Percentiles rank a stretch among this genome's conserved stretches.
Conservation (phyloP, 164 flowering plant species). For the Santalum album region DNA sequence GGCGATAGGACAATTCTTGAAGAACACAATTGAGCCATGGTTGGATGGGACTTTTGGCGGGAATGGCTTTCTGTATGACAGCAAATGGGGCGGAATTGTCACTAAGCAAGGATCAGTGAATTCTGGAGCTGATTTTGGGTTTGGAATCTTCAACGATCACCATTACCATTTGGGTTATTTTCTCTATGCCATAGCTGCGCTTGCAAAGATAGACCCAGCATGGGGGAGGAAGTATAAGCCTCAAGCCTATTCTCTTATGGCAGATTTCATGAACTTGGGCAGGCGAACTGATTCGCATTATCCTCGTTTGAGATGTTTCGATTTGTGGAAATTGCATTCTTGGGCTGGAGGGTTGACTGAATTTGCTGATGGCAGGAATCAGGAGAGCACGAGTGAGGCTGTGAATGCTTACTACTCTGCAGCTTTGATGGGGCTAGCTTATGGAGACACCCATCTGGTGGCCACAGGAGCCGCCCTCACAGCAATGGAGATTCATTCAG, state of each 20-base stretch:
- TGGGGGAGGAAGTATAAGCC: slow-evolving; percentile 85
- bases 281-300: slow-evolving; percentile 33
- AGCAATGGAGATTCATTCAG: slow-evolving; percentile 63
- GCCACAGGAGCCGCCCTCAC: slow-evolving; percentile 61
- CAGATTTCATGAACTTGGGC: slow-evolving; percentile 70
- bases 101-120: slow-evolving; percentile 59
- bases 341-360: slow-evolving; percentile 91
- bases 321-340: slow-evolving; percentile 79
- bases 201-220: slow-evolving; percentile 67
- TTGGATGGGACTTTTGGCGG: slow-evolving; percentile 60
- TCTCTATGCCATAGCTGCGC: slow-evolving; percentile 72
- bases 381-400: slow-evolving; percentile 88
- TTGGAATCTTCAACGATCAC: slow-evolving; percentile 85
- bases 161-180: slow-evolving; percentile 88
- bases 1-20: slow-evolving; percentile 39
- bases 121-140: slow-evolving; percentile 85
- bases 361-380: slow-evolving; percentile 78
- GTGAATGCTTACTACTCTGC: slow-evolving; percentile 86
- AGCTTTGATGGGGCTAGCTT: slow-evolving; percentile 80
- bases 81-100: slow-evolving; percentile 80
- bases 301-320: slow-evolving; percentile 73
- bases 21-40: slow-evolving; percentile 75
- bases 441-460: slow-evolving; percentile 72
- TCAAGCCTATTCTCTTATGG: slow-evolving; percentile 73
- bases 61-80: slow-evolving; percentile 77